Conservation (phyloP, 257 asterid genomes). For the Salvia hispanica region DNA sequence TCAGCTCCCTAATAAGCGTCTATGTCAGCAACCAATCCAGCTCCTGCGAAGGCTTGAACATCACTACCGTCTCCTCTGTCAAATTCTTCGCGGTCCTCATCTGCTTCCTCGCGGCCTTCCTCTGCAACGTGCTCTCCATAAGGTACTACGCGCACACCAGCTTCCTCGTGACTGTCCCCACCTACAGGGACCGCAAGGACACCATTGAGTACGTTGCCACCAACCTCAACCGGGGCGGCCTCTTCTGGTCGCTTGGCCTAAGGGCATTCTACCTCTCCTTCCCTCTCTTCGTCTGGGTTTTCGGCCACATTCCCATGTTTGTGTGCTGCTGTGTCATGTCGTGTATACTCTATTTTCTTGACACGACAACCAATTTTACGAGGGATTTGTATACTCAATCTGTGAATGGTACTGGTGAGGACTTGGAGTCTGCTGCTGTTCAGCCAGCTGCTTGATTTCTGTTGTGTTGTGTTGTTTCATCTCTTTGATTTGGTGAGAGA, state of each 20-base stretch:
- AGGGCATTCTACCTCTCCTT: constrained; percentile 81
- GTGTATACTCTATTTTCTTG: constrained; percentile 64
- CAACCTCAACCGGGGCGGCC: constrained; percentile 66
- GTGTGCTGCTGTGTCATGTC: constrained; percentile 60
- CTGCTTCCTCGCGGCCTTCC: constrained; percentile 79
- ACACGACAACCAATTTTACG: constrained; percentile 63
- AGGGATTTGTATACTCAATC: constrained; percentile 54
- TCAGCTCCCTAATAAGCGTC: constrained; percentile 85
- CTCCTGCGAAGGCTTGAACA: constrained; percentile 42
- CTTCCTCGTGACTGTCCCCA: constrained; percentile 70
- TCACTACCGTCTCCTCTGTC: constrained; percentile 48
- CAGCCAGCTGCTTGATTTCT: constrained; percentile 20
- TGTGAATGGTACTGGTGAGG: constrained; percentile 36
- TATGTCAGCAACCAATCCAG: constrained; percentile 63
- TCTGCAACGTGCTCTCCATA: constrained; percentile 72
- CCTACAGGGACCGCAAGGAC: constrained; percentile 47
- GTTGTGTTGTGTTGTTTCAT: too few relatives aligned
- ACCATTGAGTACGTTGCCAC: constrained; percentile 64
- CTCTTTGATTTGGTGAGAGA: neutral
- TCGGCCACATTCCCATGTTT: constrained; percentile 80
- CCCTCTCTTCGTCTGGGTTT: constrained; percentile 78
- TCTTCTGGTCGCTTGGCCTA: constrained; percentile 81
- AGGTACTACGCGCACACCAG: constrained; percentile 84
- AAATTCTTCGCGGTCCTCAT: constrained; percentile 69
- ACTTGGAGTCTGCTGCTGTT: constrained; percentile 45